Percentiles rank a stretch among this genome's conserved stretches.
Conservation (phyloP, 148 eudicot species). For the Gaultheria prostrata region DNA sequence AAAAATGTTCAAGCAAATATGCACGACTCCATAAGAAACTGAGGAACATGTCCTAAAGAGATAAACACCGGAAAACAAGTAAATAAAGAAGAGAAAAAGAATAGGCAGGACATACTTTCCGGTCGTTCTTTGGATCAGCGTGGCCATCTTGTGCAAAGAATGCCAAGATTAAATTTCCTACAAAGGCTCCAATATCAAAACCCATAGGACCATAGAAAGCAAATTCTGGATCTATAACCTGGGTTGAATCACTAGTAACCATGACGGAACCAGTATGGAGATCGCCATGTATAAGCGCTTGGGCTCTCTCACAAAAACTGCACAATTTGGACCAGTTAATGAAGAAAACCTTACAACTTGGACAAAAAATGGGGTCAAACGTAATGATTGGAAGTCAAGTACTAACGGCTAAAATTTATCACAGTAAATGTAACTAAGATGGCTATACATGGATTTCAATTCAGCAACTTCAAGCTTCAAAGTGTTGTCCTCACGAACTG, state of each 20-base stretch:
- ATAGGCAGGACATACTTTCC: conserved; percentile 42
- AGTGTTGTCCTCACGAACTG: conserved; percentile 72
- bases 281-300: conserved; percentile 93
- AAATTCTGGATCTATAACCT: conserved; percentile 96
- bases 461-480: conserved; percentile 85
- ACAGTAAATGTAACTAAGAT: background rate
- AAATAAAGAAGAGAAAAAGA: background rate
- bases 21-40: background rate
- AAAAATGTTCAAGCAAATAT: background rate
- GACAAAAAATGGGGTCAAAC: background rate
- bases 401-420: background rate
- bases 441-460: conserved; percentile 70
- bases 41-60: conserved; percentile 6
- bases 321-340: conserved; percentile 11
- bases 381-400: background rate
- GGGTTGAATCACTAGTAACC: conserved; percentile 84
- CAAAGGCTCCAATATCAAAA: conserved; percentile 86
- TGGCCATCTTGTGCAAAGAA: conserved; percentile 94
- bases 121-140: conserved; percentile 51
- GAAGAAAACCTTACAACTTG: background rate
- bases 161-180: conserved; percentile 81
- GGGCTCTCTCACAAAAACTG: conserved; percentile 96
- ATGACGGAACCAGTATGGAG: conserved; percentile 93
- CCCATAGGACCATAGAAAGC: conserved; percentile 96
- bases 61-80: background rate